phyloP scores from a whole-genome alignment of 495 filamentous ascomycete genomes.

The Lasiosphaeria hispida region DNA sequence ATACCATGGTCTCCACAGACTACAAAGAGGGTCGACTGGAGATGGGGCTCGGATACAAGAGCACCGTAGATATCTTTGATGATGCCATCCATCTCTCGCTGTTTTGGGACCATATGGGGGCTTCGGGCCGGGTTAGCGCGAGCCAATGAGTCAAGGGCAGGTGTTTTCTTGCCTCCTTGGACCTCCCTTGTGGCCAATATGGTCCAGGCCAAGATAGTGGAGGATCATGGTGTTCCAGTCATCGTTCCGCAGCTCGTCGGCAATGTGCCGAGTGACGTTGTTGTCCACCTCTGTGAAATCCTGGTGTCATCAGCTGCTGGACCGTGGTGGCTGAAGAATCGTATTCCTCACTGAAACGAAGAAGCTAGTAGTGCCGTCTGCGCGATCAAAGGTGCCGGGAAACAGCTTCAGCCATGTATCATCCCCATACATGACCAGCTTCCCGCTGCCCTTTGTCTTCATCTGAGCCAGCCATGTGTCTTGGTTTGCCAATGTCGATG shows the following conservation, averaged over 20 bases:
- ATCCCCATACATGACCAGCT: conserved; percentile 92
- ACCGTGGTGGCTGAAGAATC: neutral
- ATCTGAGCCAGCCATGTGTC: conserved; percentile 96
- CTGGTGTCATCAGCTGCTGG: conserved; percentile 43
- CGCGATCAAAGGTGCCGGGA: conserved; percentile 76
- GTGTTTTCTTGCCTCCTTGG: conserved; percentile 63
- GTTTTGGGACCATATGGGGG: conserved; percentile 88
- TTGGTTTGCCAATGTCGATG: conserved; percentile 78
- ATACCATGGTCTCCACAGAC: conserved; percentile 95
- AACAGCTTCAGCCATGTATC: conserved; percentile 99
- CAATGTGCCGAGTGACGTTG: conserved; percentile 91
- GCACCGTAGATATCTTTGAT: conserved; percentile 72
- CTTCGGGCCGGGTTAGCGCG: conserved; percentile 41
- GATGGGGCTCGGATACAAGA: conserved; percentile 65
- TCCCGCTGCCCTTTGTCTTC: conserved; percentile 64
- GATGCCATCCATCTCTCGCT: conserved; percentile 79
- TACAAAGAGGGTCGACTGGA: conserved; percentile 76
- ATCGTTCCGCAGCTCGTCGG: conserved; percentile 64
- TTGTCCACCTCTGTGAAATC: conserved; percentile 97
- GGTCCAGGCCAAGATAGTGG: conserved; percentile 94
- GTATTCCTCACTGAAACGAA: conserved; percentile 82
- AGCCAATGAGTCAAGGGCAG: too few species aligned
- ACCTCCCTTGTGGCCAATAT: conserved; percentile 95
- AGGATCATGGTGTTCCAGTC: conserved; percentile 95
- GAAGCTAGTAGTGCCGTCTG: conserved; percentile 94